A percentile compares a stretch with the other conserved stretches of the same genome.
phyloP scores from a whole-genome alignment of 2,329 filamentous ascomycete genomes.

The Verticillium tricorpus region DNA sequence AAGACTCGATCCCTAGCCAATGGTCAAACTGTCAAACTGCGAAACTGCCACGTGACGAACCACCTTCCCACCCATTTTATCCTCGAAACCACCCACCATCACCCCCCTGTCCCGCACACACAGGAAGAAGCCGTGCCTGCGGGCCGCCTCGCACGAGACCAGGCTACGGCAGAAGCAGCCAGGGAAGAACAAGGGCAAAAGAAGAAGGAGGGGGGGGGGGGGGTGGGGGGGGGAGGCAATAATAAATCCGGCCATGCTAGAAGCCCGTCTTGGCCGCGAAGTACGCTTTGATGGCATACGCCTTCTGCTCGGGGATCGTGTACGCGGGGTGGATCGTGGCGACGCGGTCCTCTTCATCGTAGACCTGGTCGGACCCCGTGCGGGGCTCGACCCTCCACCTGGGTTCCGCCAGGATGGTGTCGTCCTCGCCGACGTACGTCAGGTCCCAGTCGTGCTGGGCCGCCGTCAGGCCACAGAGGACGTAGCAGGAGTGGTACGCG shows the following conservation, averaged over 20 bases:
- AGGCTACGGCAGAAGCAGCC: neutral
- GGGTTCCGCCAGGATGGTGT: conserved; percentile 28
- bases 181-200: neutral
- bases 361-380: conserved; percentile 53
- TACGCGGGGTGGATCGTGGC: conserved; percentile 76
- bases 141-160: neutral
- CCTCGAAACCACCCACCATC: neutral
- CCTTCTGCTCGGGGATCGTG: conserved; percentile 69
- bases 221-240: neutral
- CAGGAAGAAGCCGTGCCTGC: neutral
- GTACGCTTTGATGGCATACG: conserved; percentile 60
- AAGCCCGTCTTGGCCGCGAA: conserved; percentile 57
- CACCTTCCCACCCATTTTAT: neutral
- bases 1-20: neutral
- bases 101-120: neutral
- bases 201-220: neutral
- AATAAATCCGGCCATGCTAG: conserved; percentile 25
- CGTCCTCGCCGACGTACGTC: conserved; percentile 21
- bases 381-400: conserved; percentile 45
- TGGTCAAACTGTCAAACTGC: neutral
- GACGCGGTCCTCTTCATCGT: conserved; percentile 67
- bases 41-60: neutral
- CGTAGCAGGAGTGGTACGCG: conserved; percentile 91
- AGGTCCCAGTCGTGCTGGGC: conserved; percentile 66
- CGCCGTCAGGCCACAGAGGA: conserved; percentile 77